Conservation (phyloP, 2,329 filamentous ascomycete species). For the Metarhizium sp. region DNA sequence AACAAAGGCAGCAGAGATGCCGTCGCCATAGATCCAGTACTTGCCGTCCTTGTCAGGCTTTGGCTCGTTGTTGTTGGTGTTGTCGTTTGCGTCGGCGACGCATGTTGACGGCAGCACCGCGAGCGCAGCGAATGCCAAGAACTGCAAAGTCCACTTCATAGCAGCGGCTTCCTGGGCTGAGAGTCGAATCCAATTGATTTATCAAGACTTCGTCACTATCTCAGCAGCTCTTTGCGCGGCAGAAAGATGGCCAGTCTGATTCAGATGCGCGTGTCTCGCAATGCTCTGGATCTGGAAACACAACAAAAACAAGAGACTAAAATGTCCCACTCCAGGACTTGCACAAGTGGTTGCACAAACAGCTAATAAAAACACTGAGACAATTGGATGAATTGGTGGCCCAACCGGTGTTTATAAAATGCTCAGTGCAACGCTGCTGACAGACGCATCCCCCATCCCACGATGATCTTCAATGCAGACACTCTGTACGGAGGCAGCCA, state of each 20-base stretch:
- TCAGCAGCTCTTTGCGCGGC: too few relatives aligned
- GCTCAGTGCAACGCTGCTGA: neutral
- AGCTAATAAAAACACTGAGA: neutral
- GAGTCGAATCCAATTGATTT: neutral
- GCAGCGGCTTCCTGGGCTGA: neutral
- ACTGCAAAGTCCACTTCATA: conserved; percentile 14
- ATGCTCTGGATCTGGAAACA: neutral
- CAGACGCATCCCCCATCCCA: neutral
- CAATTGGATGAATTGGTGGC: neutral
- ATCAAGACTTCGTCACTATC: too few relatives aligned
- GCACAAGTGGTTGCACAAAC: neutral
- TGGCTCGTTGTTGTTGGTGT: conserved; percentile 9
- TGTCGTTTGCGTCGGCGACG: conserved; percentile 5
- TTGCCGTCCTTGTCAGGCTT: conserved; percentile 52
- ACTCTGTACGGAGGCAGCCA: too few relatives aligned
- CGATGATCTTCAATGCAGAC: too few relatives aligned
- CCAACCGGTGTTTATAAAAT: neutral
- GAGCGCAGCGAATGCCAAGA: conserved; percentile 10
- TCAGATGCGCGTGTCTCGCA: too few relatives aligned
- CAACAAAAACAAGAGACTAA: neutral
- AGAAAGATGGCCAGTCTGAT: too few relatives aligned
- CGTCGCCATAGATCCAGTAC: conserved; percentile 60
- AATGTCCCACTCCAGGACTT: neutral
- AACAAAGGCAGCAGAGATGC: conserved; percentile 61
- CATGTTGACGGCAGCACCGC: conserved; percentile 9